These are phyloP conservation scores for Gilbertella persicaria DNA, from an alignment of 371 early-diverging fungal species.

Conservation along the genomic window DNA sequence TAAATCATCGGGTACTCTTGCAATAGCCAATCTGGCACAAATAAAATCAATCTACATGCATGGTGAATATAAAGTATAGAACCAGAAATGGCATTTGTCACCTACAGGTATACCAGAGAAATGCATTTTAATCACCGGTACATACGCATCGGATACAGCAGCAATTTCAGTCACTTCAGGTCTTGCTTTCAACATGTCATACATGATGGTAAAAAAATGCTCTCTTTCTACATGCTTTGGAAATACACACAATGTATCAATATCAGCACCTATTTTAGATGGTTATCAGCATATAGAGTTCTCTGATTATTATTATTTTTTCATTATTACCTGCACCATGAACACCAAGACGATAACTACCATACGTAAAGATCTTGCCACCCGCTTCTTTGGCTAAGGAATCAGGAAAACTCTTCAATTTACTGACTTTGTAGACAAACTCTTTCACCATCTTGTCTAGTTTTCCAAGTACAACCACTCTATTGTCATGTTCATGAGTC, in stretches of 20 bases:
- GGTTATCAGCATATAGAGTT: neutral
- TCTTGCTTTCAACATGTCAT: conserved; percentile 79
- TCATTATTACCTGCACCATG: conserved; percentile 80
- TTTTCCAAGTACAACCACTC: conserved; percentile 87
- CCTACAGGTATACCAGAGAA: conserved; percentile 89
- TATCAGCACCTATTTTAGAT: conserved; percentile 93
- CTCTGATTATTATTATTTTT: neutral
- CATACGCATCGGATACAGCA: conserved; percentile 92
- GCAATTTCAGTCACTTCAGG: conserved; percentile 91
- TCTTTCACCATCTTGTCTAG: conserved; percentile 86
- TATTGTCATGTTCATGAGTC: conserved; percentile 17
- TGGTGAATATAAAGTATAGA: neutral
- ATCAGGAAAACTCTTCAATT: conserved; percentile 73
- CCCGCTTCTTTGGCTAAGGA: conserved; percentile 85
- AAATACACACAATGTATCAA: conserved; percentile 98
- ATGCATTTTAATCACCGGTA: conserved; percentile 97
- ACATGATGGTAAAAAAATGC: conserved; percentile 95
- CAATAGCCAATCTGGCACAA: conserved; percentile 85
- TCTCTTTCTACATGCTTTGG: conserved; percentile 94
- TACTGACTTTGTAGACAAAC: conserved; percentile 80
- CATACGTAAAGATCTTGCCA: conserved; percentile 99
- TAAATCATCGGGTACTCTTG: conserved; percentile 84
- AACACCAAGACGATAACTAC: conserved; percentile 98
- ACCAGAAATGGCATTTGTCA: neutral
- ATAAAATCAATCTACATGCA: conserved; percentile 92